Conservation (phyloP, 2,329 filamentous ascomycete genomes). For the Emergomyces orientalis region DNA sequence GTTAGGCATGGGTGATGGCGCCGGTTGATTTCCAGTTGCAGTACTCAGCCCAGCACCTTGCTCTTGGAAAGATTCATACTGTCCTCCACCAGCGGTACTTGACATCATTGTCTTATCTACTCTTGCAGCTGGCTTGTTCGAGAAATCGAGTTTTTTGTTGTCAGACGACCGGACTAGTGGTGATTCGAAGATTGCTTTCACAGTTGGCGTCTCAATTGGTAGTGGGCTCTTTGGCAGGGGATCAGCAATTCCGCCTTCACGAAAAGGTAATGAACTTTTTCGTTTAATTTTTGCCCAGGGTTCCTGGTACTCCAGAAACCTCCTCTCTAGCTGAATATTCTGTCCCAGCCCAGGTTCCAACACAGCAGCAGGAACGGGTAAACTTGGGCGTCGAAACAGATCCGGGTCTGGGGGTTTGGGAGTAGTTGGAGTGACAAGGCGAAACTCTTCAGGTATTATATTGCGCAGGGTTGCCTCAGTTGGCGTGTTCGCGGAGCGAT, state of each 20-base stretch:
- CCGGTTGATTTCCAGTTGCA: constrained; percentile 23
- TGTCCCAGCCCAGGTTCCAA: background rate
- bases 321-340: background rate
- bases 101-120: background rate
- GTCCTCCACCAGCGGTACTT: background rate
- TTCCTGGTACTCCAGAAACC: background rate
- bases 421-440: background rate
- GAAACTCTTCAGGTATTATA: constrained; percentile 6
- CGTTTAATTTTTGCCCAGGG: background rate
- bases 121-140: background rate
- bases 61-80: constrained; percentile 1
- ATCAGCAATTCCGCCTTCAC: background rate
- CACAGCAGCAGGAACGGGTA: constrained; percentile 5
- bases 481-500: background rate
- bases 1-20: constrained; percentile 17
- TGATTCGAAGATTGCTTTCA: background rate
- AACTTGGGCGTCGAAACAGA: background rate
- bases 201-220: background rate
- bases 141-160: background rate
- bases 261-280: background rate
- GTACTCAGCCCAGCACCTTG: constrained; percentile 7
- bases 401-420: background rate
- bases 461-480: background rate
- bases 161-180: background rate
- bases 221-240: background rate